Evolutionary conservation across 768 basidiomycete species (phyloP).

Genomic region (Serendipita sp.): DNA sequence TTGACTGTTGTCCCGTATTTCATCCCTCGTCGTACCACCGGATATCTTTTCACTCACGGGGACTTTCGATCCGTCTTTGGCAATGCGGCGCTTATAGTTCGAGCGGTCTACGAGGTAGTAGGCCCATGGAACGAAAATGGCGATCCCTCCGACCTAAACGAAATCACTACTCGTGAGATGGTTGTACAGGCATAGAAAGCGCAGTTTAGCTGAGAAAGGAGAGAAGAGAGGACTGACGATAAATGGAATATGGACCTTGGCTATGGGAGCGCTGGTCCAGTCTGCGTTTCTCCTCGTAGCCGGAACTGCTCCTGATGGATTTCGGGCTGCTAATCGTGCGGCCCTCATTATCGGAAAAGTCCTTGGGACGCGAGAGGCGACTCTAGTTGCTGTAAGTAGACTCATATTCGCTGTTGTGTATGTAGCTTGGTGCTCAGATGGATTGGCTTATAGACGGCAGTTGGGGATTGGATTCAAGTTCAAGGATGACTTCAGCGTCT

Average conservation of each 20-base stretch:
- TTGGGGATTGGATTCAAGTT: slow-evolving; percentile 2
- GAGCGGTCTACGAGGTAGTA: not conserved
- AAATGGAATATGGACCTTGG: not conserved
- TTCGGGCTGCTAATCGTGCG: too few relatives aligned
- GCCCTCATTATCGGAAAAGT: not conserved
- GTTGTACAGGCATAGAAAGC: not conserved
- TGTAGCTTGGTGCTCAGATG: too few relatives aligned
- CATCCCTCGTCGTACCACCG: not conserved
- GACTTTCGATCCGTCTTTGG: not conserved
- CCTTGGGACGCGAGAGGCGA: not conserved
- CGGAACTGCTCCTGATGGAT: not conserved
- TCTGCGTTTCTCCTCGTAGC: not conserved
- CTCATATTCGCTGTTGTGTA: not conserved
- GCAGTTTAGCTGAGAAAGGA: not conserved
- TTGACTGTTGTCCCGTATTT: not conserved
- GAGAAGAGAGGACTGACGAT: not conserved
- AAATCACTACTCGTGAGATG: not conserved
- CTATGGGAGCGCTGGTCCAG: not conserved
- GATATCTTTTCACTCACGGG: not conserved
- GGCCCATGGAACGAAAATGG: not conserved
- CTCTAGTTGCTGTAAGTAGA: not conserved
- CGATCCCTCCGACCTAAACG: not conserved
- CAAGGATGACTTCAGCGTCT: not conserved
- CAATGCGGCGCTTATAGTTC: not conserved
- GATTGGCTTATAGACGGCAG: not conserved